Base-by-base conservation (phyloP, 805 yeast genomes). In the Metschnikowia santaceciliae region DNA sequence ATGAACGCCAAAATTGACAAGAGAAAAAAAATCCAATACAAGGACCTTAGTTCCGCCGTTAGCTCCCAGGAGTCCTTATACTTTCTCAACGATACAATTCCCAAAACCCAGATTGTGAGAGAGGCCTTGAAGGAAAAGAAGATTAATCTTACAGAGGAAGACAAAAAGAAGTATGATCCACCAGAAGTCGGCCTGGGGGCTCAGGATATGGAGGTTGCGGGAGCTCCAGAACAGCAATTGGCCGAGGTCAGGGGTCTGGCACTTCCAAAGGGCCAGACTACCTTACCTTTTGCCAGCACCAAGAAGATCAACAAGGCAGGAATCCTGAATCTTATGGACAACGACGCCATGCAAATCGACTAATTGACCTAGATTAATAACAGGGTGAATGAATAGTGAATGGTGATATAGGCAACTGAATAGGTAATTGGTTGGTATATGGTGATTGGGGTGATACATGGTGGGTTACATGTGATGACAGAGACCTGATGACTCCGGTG, bases 1-100 rank as follows among this genome's bases (percentile, higher is more conserved):
- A 66, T 83, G 50, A 71, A 75, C 20, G 87, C 95, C 32, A 80
- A 82, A 57, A 71, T 82, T 35, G 86, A 81, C 30, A 81, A 82
- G 54, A 70, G 92, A 42, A 84, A 85, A 71, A 84, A 83, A 57
- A 68, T 88, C n/a, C 77, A 74, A 49, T 88, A 88, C 65, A 75
- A 78, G 45, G 95, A 88, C 64, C 80, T 87, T 61, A 79, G 89
- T 35, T 70, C 72, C 39, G 89, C 86, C 1, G 90, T 85, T 3
- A 59, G 74, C 22, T 70, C 73, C 47, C 80, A 77, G 53, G 89
- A 84, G 43, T 77, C 83, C 35, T 72, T 88, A 47, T 69, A 77
- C 34, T 88, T 88, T 63, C 70, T 88, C 52, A 70, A 78, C 39
- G 86, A 83, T 51, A 72, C 88, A 2, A 84, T 87, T 6, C 95